Conservation (phyloP, 2,329 filamentous ascomycete species). For the Apiospora kogelbergensis region DNA sequence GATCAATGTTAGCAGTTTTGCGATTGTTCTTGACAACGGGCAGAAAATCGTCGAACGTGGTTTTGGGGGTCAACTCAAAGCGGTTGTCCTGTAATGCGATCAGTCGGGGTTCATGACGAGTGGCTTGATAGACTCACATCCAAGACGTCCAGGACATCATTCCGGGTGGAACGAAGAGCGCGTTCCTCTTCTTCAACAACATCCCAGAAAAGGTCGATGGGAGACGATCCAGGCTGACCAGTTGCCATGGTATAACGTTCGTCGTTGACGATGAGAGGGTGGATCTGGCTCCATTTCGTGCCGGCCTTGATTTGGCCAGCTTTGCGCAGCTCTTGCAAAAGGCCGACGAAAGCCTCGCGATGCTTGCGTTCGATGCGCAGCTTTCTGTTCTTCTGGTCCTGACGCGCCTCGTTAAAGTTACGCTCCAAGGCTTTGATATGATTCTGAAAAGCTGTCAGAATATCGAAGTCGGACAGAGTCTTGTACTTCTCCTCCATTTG, state of each 20-base stretch:
- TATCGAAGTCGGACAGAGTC: slow-evolving; percentile 81
- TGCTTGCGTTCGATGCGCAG: slow-evolving; percentile 81
- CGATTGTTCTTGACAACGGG: slow-evolving; percentile 80
- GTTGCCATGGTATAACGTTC: slow-evolving; percentile 80
- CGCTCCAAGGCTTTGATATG: slow-evolving; percentile 93
- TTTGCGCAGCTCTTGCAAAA: slow-evolving; percentile 72
- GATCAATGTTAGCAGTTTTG: slow-evolving; percentile 83
- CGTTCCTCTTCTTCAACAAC: slow-evolving; percentile 91
- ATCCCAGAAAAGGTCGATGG: slow-evolving; percentile 95
- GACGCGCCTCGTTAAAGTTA: slow-evolving; percentile 84
- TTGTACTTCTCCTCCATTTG: slow-evolving; percentile 83
- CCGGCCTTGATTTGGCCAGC: slow-evolving; percentile 85
- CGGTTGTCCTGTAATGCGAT: slow-evolving; percentile 69
- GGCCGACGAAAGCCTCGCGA: slow-evolving; percentile 74
- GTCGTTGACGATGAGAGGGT: slow-evolving; percentile 74
- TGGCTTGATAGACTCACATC: slow-evolving; percentile 62
- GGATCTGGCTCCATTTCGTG: slow-evolving; percentile 84
- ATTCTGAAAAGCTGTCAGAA: slow-evolving; percentile 89
- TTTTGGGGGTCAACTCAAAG: slow-evolving; percentile 85
- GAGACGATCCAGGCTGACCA: slow-evolving; percentile 79
- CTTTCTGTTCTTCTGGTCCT: slow-evolving; percentile 81
- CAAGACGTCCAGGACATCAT: slow-evolving; percentile 83
- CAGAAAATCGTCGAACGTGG: slow-evolving; percentile 85
- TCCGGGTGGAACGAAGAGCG: slow-evolving; percentile 75
- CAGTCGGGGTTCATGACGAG: background rate